phyloP scores from a whole-genome alignment of 768 basidiomycete genomes.

The Auricularia sp. region DNA sequence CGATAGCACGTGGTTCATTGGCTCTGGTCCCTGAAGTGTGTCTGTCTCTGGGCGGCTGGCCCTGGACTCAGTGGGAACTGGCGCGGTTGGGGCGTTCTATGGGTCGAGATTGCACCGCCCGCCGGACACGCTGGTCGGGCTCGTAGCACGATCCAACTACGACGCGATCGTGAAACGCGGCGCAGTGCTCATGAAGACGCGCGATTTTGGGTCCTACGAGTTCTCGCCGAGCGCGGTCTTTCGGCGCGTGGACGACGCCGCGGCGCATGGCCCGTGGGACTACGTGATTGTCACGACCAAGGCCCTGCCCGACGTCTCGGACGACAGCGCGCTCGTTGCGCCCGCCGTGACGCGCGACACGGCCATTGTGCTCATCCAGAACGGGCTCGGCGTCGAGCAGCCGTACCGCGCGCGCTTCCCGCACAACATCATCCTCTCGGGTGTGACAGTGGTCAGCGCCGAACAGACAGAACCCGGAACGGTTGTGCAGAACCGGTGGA shows the following conservation, averaged over 20 bases:
- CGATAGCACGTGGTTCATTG: background rate
- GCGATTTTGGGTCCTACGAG: conserved; percentile 20
- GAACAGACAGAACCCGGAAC: conserved; percentile 18
- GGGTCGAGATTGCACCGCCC: conserved; percentile 18
- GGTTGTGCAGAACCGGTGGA: conserved; percentile 22
- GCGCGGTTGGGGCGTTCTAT: conserved; percentile 23
- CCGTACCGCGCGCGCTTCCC: conserved; percentile 18
- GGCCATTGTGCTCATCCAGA: conserved; percentile 21
- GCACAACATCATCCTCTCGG: conserved; percentile 15
- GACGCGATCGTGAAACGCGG: conserved; percentile 17
- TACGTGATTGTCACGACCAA: conserved; percentile 24
- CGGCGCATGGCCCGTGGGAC: conserved; percentile 13
- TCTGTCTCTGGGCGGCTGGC: background rate
- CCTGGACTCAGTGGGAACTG: conserved; percentile 17
- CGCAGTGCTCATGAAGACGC: conserved; percentile 16
- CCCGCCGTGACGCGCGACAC: conserved; percentile 9
- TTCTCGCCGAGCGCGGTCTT: conserved; percentile 20
- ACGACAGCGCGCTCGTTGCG: conserved; percentile 15
- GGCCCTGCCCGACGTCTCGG: conserved; percentile 19
- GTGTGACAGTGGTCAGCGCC: conserved; percentile 21
- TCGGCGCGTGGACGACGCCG: conserved; percentile 15
- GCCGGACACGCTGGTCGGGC: conserved; percentile 15
- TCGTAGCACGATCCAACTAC: conserved; percentile 23
- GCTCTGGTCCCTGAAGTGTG: background rate
- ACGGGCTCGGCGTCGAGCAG: conserved; percentile 22